Percentiles rank a stretch among this genome's conserved stretches.
Evolutionary conservation across 148 eudicot genomes (phyloP).

Genomic region (Amaranthus hypochondriacus): DNA sequence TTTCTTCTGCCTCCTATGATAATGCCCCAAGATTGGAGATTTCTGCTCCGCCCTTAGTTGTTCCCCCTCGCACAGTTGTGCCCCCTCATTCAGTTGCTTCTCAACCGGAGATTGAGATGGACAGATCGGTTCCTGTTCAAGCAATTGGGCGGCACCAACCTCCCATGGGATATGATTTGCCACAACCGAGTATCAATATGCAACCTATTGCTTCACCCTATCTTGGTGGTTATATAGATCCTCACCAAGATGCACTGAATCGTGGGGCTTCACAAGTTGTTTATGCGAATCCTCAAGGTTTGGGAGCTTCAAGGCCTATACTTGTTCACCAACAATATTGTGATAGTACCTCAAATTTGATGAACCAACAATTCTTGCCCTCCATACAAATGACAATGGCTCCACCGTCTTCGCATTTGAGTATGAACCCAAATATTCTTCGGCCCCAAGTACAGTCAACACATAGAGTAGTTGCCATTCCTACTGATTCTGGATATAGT

Average conservation of each 20-base stretch:
- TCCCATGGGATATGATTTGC: conserved; percentile 36
- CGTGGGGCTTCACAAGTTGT: conserved; percentile 53
- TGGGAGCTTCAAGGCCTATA: conserved; percentile 50
- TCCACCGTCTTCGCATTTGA: conserved; percentile 49
- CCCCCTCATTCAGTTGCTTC: conserved; percentile 25
- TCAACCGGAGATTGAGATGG: conserved; percentile 42
- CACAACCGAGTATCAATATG: conserved; percentile 34
- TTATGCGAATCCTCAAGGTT: conserved; percentile 46
- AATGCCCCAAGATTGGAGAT: conserved; percentile 34
- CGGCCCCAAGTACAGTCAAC: conserved; percentile 39
- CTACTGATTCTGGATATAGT: conserved; percentile 51
- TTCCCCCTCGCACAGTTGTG: conserved; percentile 22
- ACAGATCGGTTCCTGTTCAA: conserved; percentile 37
- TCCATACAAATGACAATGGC: conserved; percentile 50
- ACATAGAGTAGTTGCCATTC: conserved; percentile 50
- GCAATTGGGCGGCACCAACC: conserved; percentile 34
- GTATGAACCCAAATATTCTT: conserved; percentile 46
- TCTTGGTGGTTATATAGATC: conserved; percentile 51
- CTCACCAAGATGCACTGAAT: conserved; percentile 50
- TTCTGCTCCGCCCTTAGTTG: conserved; percentile 29
- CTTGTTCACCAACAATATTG: conserved; percentile 47
- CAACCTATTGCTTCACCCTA: conserved; percentile 47
- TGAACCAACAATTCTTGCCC: conserved; percentile 54
- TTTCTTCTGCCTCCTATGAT: conserved; percentile 35
- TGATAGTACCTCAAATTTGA: conserved; percentile 35